Conservation (phyloP, 345 rosid species). For the Abelmoschus esculentus region DNA sequence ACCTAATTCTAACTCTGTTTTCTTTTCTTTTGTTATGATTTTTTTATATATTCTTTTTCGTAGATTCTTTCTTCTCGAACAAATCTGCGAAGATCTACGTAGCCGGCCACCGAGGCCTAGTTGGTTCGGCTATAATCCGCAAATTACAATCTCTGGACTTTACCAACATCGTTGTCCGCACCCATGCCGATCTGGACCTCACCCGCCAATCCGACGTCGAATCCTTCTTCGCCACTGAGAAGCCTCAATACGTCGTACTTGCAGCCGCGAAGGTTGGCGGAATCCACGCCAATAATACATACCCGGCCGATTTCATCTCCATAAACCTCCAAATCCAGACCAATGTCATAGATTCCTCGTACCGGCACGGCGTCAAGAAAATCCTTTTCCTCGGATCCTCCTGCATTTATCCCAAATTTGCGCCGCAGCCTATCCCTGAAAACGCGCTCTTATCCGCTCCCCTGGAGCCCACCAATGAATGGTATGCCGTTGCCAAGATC, state of each 20-base stretch:
- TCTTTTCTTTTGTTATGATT: too few species aligned
- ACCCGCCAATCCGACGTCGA: slow-evolving; percentile 78
- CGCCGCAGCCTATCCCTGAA: slow-evolving; percentile 90
- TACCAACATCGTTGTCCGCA: slow-evolving; percentile 53
- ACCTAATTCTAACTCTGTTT: neutral
- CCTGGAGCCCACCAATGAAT: slow-evolving; percentile 67
- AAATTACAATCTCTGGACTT: slow-evolving; percentile 54
- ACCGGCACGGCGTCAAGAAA: slow-evolving; percentile 53
- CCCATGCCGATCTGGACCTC: slow-evolving; percentile 81
- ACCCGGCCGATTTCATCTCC: slow-evolving; percentile 90
- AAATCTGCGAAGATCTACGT: slow-evolving; percentile 81
- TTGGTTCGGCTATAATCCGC: slow-evolving; percentile 84
- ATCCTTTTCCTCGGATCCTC: slow-evolving; percentile 88
- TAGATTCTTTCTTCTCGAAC: slow-evolving; percentile 43
- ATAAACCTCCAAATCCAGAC: slow-evolving; percentile 93
- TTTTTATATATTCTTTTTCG: neutral
- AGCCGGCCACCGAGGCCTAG: slow-evolving; percentile 96
- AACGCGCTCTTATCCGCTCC: neutral
- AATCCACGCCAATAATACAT: slow-evolving; percentile 90
- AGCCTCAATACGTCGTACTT: slow-evolving; percentile 58
- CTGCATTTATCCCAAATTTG: slow-evolving; percentile 94
- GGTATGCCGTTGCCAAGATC: slow-evolving; percentile 91
- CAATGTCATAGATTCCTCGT: slow-evolving; percentile 78
- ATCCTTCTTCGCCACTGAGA: slow-evolving; percentile 55
- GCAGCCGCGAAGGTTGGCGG: slow-evolving; percentile 98